Conservation (phyloP, 2,329 filamentous ascomycete species). For the Sarocladium brachiariae region DNA sequence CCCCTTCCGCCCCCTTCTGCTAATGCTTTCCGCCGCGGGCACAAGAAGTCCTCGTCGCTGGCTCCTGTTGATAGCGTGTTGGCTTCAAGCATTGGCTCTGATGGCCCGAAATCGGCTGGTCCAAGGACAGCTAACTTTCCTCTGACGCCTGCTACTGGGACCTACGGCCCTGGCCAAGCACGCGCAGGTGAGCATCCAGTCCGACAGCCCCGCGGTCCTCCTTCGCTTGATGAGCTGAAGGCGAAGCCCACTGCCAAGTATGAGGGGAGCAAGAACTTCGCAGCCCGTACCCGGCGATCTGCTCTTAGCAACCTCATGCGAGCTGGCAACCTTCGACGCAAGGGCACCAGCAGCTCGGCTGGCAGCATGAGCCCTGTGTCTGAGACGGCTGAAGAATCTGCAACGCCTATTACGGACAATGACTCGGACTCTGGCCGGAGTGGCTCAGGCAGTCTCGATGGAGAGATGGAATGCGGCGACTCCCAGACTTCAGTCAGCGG, state of each 20-base stretch:
- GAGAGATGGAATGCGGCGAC: conserved; percentile 60
- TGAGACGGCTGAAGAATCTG: conserved; percentile 62
- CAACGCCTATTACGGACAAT: conserved; percentile 66
- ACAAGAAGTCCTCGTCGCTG: conserved; percentile 83
- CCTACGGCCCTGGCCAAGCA: conserved; percentile 86
- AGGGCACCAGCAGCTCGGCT: conserved; percentile 61
- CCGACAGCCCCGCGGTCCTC: conserved; percentile 88
- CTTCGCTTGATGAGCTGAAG: conserved; percentile 82
- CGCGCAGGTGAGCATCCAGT: conserved; percentile 91
- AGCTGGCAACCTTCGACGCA: conserved; percentile 80
- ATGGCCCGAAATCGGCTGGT: conserved; percentile 46
- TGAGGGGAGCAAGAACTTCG: conserved; percentile 97
- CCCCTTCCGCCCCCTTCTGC: conserved; percentile 83
- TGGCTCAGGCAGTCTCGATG: conserved; percentile 73
- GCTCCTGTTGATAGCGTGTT: conserved; percentile 49
- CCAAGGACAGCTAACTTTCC: conserved; percentile 79
- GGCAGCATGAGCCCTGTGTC: conserved; percentile 87
- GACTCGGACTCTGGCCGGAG: conserved; percentile 66
- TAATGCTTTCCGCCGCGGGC: conserved; percentile 86
- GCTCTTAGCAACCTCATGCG: conserved; percentile 88
- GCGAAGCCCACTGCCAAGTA: conserved; percentile 86
- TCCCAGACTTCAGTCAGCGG: conserved; percentile 53
- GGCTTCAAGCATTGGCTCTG: conserved; percentile 36
- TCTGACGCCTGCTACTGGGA: conserved; percentile 70
- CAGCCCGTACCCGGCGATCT: conserved; percentile 81